phyloP scores from a whole-genome alignment of 768 basidiomycete genomes.

The Lentinula edodes region DNA sequence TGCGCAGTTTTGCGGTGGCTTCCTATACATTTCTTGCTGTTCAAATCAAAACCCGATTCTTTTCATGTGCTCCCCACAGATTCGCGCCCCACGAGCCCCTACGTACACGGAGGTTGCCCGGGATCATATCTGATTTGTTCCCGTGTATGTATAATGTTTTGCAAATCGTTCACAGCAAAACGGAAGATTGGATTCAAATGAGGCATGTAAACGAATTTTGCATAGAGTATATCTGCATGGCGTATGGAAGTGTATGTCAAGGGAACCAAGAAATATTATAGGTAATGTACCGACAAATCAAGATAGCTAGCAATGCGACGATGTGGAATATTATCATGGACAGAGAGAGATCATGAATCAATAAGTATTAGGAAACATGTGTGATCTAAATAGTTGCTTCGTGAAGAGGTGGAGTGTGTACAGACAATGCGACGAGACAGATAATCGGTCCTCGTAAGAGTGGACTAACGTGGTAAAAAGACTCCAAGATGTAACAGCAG shows the following conservation, averaged over 20 bases:
- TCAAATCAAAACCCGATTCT: not conserved
- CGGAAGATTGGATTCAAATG: not conserved
- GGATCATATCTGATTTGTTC: not conserved
- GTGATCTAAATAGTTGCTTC: not conserved
- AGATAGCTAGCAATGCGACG: constrained; percentile 4
- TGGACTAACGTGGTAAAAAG: not conserved
- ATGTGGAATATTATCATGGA: not conserved
- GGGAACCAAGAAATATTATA: not conserved
- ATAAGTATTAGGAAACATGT: not conserved
- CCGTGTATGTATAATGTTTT: not conserved
- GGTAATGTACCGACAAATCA: not conserved
- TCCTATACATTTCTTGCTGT: not conserved
- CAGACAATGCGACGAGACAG: not conserved
- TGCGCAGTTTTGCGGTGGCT: not conserved
- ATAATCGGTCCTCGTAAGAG: not conserved
- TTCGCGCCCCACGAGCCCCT: not conserved
- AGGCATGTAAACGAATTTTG: not conserved
- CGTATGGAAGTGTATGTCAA: not conserved
- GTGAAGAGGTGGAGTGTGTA: not conserved
- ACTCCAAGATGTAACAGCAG: not conserved
- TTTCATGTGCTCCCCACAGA: not conserved
- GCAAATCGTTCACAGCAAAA: not conserved
- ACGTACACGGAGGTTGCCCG: not conserved
- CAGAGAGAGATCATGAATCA: not conserved
- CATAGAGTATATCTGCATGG: not conserved